A percentile compares a stretch with the other conserved stretches of the same genome.
Evolutionary conservation across 805 yeast species (phyloP).

Genomic region (Wickerhamomyces silvicola): DNA sequence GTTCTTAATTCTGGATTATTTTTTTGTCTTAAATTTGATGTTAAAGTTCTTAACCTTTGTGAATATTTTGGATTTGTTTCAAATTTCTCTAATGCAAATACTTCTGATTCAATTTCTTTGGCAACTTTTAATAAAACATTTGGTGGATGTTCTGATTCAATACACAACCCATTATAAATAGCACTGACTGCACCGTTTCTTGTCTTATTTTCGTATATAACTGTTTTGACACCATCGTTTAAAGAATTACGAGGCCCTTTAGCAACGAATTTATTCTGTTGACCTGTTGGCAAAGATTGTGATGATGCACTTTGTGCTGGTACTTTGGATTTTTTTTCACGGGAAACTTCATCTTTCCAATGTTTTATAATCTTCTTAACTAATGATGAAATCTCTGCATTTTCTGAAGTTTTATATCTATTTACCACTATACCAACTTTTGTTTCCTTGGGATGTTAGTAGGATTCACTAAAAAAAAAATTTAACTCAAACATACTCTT

Average conservation of each 20-base stretch:
- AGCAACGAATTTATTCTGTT: constrained; percentile 37
- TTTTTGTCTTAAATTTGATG: constrained; percentile 82
- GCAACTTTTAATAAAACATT: constrained; percentile 55
- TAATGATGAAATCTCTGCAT: constrained; percentile 57
- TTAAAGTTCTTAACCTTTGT: constrained; percentile 78
- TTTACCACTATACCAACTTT: constrained; percentile 97
- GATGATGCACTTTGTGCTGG: constrained; percentile 8
- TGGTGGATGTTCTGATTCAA: constrained; percentile 64
- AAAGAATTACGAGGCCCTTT: constrained; percentile 67
- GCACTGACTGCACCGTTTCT: constrained; percentile 83
- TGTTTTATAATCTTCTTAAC: constrained; percentile 78
- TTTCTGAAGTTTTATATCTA: constrained; percentile 65
- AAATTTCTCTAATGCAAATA: constrained; percentile 53
- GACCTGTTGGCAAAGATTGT: constrained; percentile 13
- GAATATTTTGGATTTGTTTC: constrained; percentile 54
- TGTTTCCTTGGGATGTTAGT: constrained; percentile 48
- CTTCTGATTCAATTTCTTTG: constrained; percentile 66
- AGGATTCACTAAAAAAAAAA: neutral
- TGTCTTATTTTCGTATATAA: constrained; percentile 65
- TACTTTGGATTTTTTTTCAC: constrained; percentile 38
- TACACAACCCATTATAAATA: constrained; percentile 81
- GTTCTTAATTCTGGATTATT: constrained; percentile 80
- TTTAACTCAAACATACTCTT: constrained; percentile 41
- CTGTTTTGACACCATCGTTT: constrained; percentile 72
- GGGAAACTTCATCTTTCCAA: constrained; percentile 87